Evolutionary conservation across 495 filamentous ascomycete species (phyloP).

Genomic region (Neurospora sp.): DNA sequence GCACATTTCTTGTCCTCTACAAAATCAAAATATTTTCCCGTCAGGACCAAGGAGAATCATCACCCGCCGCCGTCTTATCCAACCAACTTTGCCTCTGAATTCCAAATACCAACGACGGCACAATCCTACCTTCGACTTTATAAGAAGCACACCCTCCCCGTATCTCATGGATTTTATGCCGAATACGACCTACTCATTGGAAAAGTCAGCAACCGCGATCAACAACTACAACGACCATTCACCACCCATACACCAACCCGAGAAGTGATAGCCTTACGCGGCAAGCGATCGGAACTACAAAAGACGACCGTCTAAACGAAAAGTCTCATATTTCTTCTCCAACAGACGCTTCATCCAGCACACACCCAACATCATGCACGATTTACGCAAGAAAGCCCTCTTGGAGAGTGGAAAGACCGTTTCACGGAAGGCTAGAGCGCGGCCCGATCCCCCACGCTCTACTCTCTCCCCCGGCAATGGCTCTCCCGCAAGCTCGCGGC

Average conservation of each 20-base stretch:
- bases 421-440: slow-evolving; percentile 77
- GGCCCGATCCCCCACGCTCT: slow-evolving; percentile 52
- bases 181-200: not conserved
- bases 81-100: not conserved
- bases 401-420: slow-evolving; percentile 85
- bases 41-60: not conserved
- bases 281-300: slow-evolving; percentile 2
- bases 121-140: not conserved
- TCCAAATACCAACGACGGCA: not conserved
- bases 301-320: slow-evolving; percentile 2
- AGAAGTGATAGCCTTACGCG: not conserved
- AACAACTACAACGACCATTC: slow-evolving; percentile 5
- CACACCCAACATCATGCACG: slow-evolving; percentile 45
- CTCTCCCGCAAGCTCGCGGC: slow-evolving; percentile 16
- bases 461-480: slow-evolving; percentile 29
- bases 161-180: slow-evolving; percentile 16
- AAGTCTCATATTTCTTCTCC: not conserved
- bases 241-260: slow-evolving; percentile 11
- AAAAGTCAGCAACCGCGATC: not conserved
- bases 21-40: not conserved
- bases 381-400: slow-evolving; percentile 68
- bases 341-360: not conserved
- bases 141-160: not conserved
- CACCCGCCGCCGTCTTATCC: not conserved
- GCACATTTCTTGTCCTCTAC: not conserved